Evolutionary conservation across 129 eudicot species (phyloP).

Genomic region (Lonicera japonica): DNA sequence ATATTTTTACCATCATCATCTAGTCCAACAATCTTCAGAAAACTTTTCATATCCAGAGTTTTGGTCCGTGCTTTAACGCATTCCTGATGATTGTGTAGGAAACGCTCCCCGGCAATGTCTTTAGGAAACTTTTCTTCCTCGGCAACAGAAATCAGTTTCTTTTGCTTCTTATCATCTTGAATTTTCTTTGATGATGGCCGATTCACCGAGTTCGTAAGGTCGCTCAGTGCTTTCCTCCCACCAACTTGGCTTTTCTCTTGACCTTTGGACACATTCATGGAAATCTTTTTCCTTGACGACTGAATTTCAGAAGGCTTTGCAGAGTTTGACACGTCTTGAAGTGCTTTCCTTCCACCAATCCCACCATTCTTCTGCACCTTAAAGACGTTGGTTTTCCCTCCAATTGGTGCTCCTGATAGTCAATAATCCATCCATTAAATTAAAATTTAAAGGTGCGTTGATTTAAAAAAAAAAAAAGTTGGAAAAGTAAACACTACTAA

Average conservation of each 20-base stretch:
- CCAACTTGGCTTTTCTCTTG: conserved; percentile 33
- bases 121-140: conserved; percentile 12
- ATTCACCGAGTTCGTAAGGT: conserved; percentile 63
- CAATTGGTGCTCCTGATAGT: conserved; percentile 16
- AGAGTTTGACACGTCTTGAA: conserved; percentile 67
- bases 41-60: conserved; percentile 25
- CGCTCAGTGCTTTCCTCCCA: conserved; percentile 75
- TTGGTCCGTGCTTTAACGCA: conserved; percentile 37
- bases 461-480: too few relatives aligned
- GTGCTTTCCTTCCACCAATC: conserved; percentile 65
- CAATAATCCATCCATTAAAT: too few relatives aligned
- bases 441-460: too few relatives aligned
- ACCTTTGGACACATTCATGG: conserved; percentile 18
- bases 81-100: conserved; percentile 46
- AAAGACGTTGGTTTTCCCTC: conserved; percentile 24
- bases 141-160: conserved; percentile 26
- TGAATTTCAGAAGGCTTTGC: conserved; percentile 46
- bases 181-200: conserved; percentile 20
- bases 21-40: conserved; percentile 39
- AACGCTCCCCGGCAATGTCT: conserved; percentile 23
- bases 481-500: too few relatives aligned
- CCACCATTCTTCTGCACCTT: conserved; percentile 28
- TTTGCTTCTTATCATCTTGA: conserved; percentile 3
- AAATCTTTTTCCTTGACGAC: conserved; percentile 39
- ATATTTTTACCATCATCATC: conserved; percentile 15